Evolutionary conservation across 169 alveolate species (phyloP).

Genomic region (Plasmodium inui): DNA sequence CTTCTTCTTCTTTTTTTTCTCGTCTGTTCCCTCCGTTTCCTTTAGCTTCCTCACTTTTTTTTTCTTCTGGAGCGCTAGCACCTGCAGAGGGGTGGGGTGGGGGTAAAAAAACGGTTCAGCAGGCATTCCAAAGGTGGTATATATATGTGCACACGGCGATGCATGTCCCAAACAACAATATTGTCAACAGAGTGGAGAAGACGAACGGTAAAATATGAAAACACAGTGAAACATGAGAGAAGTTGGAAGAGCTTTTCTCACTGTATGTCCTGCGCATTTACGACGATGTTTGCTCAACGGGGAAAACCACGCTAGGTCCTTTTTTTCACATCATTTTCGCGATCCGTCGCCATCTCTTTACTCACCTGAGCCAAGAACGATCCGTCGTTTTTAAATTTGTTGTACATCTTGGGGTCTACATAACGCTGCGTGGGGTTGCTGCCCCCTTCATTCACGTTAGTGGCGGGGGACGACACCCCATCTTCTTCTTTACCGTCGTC

Average conservation of each 20-base stretch:
- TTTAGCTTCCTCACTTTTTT: constrained; percentile 44
- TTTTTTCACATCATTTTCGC: background rate
- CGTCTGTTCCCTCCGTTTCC: constrained; percentile 1
- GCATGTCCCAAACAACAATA: background rate
- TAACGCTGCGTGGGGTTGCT: background rate
- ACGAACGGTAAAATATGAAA: background rate
- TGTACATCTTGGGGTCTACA: constrained; percentile 66
- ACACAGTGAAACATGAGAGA: background rate
- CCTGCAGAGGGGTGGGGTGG: background rate
- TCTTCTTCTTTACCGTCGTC: background rate
- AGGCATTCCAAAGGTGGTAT: background rate
- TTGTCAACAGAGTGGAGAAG: background rate
- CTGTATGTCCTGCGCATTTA: background rate
- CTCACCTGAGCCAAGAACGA: constrained; percentile 53
- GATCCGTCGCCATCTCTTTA: background rate
- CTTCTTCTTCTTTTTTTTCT: constrained; percentile 25
- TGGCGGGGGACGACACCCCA: background rate
- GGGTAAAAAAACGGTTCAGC: background rate
- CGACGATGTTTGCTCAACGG: background rate
- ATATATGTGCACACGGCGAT: background rate
- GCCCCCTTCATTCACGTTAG: background rate
- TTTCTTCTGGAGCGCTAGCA: constrained; percentile 55
- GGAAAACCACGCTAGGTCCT: background rate
- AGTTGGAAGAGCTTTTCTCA: background rate
- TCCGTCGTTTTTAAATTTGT: constrained; percentile 63